Percentiles rank a stretch among this genome's conserved stretches.
These are phyloP conservation scores for Candida caryicola DNA, from an alignment of 805 yeast species.

Conservation along the genomic window DNA sequence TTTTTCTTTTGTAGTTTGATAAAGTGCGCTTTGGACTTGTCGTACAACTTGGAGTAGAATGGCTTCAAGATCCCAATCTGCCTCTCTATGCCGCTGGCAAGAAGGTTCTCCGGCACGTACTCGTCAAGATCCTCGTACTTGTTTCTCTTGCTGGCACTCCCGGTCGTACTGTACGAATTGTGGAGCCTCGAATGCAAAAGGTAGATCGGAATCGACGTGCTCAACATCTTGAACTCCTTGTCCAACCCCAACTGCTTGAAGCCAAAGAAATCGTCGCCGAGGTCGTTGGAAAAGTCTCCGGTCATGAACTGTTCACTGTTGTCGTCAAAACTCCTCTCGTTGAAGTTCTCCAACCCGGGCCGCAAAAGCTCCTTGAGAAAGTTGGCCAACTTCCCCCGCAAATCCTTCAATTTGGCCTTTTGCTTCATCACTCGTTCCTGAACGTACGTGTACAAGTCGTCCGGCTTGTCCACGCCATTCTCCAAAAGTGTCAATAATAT, in stretches of 20 bases:
- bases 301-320: slow-evolving; percentile 91
- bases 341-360: slow-evolving; percentile 72
- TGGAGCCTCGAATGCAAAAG: slow-evolving; percentile 74
- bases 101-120: slow-evolving; percentile 50
- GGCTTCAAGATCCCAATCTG: slow-evolving; percentile 61
- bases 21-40: slow-evolving; percentile 43
- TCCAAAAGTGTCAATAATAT: slow-evolving; percentile 67
- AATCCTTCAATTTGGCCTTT: slow-evolving; percentile 63
- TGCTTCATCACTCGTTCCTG: slow-evolving; percentile 71
- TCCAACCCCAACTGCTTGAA: slow-evolving; percentile 92
- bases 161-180: slow-evolving; percentile 47
- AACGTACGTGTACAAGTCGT: slow-evolving; percentile 68
- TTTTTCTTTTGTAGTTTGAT: slow-evolving; percentile 39
- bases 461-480: slow-evolving; percentile 82
- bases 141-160: slow-evolving; percentile 46
- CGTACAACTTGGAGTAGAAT: slow-evolving; percentile 43
- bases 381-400: slow-evolving; percentile 60
- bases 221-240: slow-evolving; percentile 81
- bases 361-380: slow-evolving; percentile 79
- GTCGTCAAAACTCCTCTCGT: slow-evolving; percentile 79
- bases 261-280: slow-evolving; percentile 98
- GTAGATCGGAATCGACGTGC: slow-evolving; percentile 86
- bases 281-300: slow-evolving; percentile 89
- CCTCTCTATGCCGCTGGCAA: slow-evolving; percentile 46
- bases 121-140: slow-evolving; percentile 67